These are phyloP conservation scores for Coemansia sp. DNA, from an alignment of 192 early-diverging fungal species.

Conservation along the genomic window DNA sequence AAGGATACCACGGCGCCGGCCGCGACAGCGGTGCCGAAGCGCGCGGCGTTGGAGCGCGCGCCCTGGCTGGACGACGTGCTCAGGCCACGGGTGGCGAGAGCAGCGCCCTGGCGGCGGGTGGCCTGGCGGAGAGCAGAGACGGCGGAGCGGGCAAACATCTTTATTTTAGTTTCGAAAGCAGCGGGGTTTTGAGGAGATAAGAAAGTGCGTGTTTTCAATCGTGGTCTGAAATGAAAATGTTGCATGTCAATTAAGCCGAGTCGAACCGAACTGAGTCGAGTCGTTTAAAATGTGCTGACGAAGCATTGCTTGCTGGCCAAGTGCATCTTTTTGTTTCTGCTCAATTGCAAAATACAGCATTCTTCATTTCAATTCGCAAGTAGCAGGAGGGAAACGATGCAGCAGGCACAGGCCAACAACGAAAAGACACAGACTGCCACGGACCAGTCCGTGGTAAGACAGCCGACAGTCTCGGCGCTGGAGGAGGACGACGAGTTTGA, in stretches of 20 bases:
- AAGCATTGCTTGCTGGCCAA: neutral
- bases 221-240: neutral
- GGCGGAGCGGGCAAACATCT: constrained; percentile 47
- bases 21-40: constrained; percentile 33
- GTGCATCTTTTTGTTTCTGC: neutral
- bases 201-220: too few species aligned
- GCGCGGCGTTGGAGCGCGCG: constrained; percentile 10
- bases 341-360: neutral
- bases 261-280: neutral
- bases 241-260: neutral
- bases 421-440: too few species aligned
- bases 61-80: constrained; percentile 27
- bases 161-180: neutral
- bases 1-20: constrained; percentile 34
- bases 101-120: constrained; percentile 43
- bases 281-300: neutral
- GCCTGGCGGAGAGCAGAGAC: constrained; percentile 40
- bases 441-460: neutral
- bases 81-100: constrained; percentile 24
- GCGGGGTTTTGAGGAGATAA: constrained; percentile 1
- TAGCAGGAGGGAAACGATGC: neutral
- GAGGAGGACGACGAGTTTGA: constrained; percentile 96
- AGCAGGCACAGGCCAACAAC: neutral
- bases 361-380: constrained; percentile 1
- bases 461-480: constrained; percentile 58